Evolutionary conservation across 352 stramenopile species (phyloP).

Genomic region (Globisporangium nodosum): DNA sequence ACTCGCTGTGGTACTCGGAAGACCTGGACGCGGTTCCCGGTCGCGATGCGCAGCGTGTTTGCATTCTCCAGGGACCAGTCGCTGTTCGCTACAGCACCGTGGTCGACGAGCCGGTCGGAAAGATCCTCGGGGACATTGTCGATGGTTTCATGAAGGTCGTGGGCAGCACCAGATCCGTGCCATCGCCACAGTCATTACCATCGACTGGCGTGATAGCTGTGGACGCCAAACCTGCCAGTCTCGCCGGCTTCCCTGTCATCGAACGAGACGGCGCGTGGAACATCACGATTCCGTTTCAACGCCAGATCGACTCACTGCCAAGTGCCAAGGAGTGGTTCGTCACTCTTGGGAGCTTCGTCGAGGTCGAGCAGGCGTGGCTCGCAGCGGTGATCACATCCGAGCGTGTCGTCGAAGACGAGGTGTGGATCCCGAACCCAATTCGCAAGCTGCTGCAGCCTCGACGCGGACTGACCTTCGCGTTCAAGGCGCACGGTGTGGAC

Average conservation of each 20-base stretch:
- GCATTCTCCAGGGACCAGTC: conserved; percentile 79
- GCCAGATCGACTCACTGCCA: neutral
- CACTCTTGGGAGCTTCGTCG: conserved; percentile 13
- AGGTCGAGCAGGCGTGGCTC: conserved; percentile 44
- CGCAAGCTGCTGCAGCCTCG: conserved; percentile 43
- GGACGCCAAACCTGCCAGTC: conserved; percentile 6
- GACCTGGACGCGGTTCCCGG: conserved; percentile 77
- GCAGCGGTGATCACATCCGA: conserved; percentile 42
- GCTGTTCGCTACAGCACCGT: conserved; percentile 76
- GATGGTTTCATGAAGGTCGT: conserved; percentile 51
- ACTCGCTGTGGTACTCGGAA: conserved; percentile 89
- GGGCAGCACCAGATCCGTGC: conserved; percentile 15
- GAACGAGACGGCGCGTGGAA: neutral
- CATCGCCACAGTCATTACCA: neutral
- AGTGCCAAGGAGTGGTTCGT: neutral
- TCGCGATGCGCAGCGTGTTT: conserved; percentile 73
- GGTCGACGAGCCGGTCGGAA: conserved; percentile 66
- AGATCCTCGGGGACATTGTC: conserved; percentile 69
- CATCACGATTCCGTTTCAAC: neutral
- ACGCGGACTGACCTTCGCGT: conserved; percentile 33
- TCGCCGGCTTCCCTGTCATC: conserved; percentile 19
- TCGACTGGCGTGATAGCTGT: neutral
- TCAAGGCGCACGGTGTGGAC: conserved; percentile 24
- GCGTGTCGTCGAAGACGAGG: conserved; percentile 42
- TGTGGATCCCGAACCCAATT: conserved; percentile 72